These are phyloP conservation scores for Rhododendron williamsianum DNA, from an alignment of 148 eudicot species.

Conservation along the genomic window DNA sequence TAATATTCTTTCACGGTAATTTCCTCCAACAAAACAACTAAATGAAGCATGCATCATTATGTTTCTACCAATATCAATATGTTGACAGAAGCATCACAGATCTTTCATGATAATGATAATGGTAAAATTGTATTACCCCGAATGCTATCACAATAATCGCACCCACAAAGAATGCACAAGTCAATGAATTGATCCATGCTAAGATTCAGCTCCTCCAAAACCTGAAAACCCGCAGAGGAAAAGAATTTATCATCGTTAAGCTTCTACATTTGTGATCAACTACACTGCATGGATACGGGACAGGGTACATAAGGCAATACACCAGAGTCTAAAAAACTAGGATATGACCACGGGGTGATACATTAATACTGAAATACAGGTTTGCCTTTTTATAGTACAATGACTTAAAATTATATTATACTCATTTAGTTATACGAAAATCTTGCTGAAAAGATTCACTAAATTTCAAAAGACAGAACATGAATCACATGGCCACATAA, in stretches of 20 bases:
- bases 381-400: neutral
- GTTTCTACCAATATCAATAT: neutral
- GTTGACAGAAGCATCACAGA: neutral
- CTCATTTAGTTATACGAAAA: neutral
- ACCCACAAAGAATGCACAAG: constrained; percentile 94
- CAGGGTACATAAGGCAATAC: neutral
- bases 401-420: neutral
- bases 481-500: neutral
- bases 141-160: constrained; percentile 95
- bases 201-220: constrained; percentile 81
- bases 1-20: neutral
- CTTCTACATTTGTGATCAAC: neutral
- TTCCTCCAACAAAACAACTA: neutral
- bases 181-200: constrained; percentile 99
- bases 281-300: neutral
- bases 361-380: neutral
- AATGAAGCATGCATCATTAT: neutral
- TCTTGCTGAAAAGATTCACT: neutral
- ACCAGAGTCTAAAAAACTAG: neutral
- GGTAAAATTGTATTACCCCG: constrained; percentile 46
- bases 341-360: neutral
- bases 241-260: neutral
- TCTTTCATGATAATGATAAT: neutral
- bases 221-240: constrained; percentile 33
- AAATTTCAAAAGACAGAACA: neutral